Conservation (phyloP, 164 flowering plant genomes). For the grape (Vitis vinifera) region DNA sequence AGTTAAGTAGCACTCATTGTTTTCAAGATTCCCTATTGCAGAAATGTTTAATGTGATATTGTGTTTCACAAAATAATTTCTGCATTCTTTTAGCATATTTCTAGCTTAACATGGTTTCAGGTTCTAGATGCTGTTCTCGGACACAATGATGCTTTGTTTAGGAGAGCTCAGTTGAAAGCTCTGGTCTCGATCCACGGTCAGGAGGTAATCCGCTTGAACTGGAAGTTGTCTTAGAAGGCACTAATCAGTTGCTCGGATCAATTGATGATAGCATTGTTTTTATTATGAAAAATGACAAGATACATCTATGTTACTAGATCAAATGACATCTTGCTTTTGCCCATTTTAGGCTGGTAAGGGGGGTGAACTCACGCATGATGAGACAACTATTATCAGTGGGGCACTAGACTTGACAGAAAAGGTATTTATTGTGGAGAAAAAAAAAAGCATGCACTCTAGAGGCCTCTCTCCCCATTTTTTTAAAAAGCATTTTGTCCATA, state of each 20-base stretch:
- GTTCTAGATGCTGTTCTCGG: conserved; percentile 82
- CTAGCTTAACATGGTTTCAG: conserved; percentile 32
- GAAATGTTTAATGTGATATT: not conserved
- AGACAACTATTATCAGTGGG: conserved; percentile 48
- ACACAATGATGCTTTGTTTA: conserved; percentile 84
- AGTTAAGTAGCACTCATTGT: not conserved
- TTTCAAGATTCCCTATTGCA: not conserved
- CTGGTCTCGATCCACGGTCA: conserved; percentile 89
- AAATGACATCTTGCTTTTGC: conserved; percentile 4
- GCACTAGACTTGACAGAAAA: conserved; percentile 59
- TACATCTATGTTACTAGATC: not conserved
- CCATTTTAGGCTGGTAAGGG: conserved; percentile 41
- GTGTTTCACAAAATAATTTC: not conserved
- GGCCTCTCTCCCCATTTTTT: not conserved
- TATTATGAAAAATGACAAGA: too few relatives aligned
- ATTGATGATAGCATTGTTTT: too few relatives aligned
- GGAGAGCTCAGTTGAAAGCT: conserved; percentile 95
- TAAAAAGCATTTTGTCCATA: too few relatives aligned
- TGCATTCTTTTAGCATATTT: not conserved
- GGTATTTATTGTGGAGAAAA: conserved; percentile 48
- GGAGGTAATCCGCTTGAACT: conserved; percentile 54
- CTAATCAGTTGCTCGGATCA: too few relatives aligned
- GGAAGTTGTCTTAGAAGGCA: too few relatives aligned
- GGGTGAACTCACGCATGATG: conserved; percentile 50
- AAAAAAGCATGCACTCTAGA: not conserved